A percentile compares a stretch with the other conserved stretches of the same genome.
These are phyloP conservation scores for Gentiana straminea DNA, from an alignment of 257 asterid species.

Conservation along the genomic window DNA sequence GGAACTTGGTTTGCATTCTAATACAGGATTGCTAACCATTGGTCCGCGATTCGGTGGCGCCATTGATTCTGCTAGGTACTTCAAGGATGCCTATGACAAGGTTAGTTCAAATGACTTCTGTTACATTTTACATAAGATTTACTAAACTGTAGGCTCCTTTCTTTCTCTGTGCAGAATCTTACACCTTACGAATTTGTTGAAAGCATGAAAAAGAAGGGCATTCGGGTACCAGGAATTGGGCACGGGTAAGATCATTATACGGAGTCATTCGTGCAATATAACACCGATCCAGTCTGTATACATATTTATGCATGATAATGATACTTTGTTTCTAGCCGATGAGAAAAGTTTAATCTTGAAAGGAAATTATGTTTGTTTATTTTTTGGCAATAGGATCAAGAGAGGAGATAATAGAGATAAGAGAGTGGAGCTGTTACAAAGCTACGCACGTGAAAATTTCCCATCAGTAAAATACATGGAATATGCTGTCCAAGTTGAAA, in stretches of 20 bases:
- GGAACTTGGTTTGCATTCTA: conserved; percentile 12
- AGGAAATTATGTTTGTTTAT: conserved; percentile 5
- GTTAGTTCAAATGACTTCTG: conserved; percentile 24
- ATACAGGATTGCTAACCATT: conserved; percentile 80
- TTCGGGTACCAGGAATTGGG: conserved; percentile 98
- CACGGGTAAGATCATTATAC: conserved; percentile 51
- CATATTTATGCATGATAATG: no score
- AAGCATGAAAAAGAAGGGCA: conserved; percentile 97
- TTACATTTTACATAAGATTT: conserved; percentile 2
- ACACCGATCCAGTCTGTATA: no score
- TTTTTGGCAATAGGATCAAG: conserved; percentile 60
- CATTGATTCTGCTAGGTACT: conserved; percentile 95
- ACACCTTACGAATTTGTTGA: conserved; percentile 72
- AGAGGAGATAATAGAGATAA: conserved; percentile 98
- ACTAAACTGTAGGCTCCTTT: neutral
- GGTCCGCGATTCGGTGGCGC: conserved; percentile 99
- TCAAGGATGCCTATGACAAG: conserved; percentile 95
- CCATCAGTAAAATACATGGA: conserved; percentile 99
- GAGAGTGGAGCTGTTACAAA: conserved; percentile 87
- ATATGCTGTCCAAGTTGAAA: conserved; percentile 93
- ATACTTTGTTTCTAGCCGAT: no score
- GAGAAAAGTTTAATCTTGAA: neutral
- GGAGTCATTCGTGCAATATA: no score
- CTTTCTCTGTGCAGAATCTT: neutral
- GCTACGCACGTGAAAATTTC: conserved; percentile 72